These are phyloP conservation scores for Silene coronaria DNA, from an alignment of 179 eudicot genomes.

Conservation along the genomic window DNA sequence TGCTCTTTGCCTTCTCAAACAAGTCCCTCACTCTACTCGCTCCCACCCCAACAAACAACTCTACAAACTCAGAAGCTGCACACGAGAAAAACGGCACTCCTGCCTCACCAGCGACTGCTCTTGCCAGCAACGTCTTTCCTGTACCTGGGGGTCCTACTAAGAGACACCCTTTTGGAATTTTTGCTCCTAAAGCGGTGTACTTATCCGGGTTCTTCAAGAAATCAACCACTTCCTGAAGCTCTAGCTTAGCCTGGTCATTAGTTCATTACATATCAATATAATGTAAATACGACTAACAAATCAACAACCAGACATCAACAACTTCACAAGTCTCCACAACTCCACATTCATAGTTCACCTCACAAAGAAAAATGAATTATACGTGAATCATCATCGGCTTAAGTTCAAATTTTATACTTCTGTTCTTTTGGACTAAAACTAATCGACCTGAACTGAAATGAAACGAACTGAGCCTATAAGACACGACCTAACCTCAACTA, in stretches of 20 bases:
- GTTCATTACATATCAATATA: neutral
- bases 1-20: constrained; percentile 91
- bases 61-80: constrained; percentile 96
- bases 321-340: too few relatives aligned
- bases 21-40: constrained; percentile 92
- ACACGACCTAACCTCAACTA: too few relatives aligned
- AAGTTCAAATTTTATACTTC: too few relatives aligned
- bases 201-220: constrained; percentile 95
- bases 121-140: constrained; percentile 82
- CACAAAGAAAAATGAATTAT: too few relatives aligned
- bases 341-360: too few relatives aligned
- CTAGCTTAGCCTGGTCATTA: constrained; percentile 52
- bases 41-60: constrained; percentile 96
- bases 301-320: neutral
- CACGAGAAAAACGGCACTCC: constrained; percentile 90
- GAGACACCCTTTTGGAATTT: constrained; percentile 89
- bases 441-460: too few relatives aligned
- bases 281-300: neutral
- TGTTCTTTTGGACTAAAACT: too few relatives aligned
- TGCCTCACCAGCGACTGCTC: constrained; percentile 94
- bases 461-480: too few relatives aligned
- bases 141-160: constrained; percentile 98
- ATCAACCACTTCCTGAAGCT: constrained; percentile 94
- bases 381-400: too few relatives aligned
- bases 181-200: constrained; percentile 90